Evolutionary conservation across 306 rosid genomes (phyloP).

Genomic region (Rosa rugosa): DNA sequence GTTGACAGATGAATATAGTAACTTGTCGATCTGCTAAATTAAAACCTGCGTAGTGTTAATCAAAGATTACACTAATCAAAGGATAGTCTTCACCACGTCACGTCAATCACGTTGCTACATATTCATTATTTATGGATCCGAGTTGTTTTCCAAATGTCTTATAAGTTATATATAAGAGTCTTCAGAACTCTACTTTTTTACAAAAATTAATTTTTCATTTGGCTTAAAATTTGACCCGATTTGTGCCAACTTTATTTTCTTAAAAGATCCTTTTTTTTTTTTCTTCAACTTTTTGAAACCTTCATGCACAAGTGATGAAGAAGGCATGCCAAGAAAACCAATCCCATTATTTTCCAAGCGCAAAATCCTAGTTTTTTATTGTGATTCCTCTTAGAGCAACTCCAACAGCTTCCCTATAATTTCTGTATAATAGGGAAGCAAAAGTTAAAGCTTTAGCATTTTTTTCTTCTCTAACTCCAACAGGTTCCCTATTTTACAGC

Average conservation of each 20-base stretch:
- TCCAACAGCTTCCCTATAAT: no score
- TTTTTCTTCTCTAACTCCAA: no score
- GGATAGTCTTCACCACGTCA: background rate
- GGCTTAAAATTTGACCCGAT: background rate
- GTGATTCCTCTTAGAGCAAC: no score
- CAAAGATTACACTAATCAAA: background rate
- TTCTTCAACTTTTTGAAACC: background rate
- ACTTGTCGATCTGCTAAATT: background rate
- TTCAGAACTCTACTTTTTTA: background rate
- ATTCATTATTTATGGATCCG: background rate
- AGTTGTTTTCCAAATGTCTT: background rate
- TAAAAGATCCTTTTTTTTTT: no score
- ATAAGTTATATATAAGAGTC: background rate
- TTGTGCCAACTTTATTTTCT: background rate
- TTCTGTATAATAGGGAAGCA: no score
- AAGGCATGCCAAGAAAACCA: no score
- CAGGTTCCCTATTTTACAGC: no score
- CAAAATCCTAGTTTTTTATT: no score
- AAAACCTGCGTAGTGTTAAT: background rate
- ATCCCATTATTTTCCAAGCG: no score
- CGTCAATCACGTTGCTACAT: background rate
- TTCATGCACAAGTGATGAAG: background rate
- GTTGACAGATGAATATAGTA: background rate
- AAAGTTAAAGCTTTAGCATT: no score
- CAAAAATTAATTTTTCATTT: background rate